Evolutionary conservation across 495 filamentous ascomycete species (phyloP), one percentile per base, ranked within the genome.

Genomic region (Aspergillus sclerotioniger): DNA sequence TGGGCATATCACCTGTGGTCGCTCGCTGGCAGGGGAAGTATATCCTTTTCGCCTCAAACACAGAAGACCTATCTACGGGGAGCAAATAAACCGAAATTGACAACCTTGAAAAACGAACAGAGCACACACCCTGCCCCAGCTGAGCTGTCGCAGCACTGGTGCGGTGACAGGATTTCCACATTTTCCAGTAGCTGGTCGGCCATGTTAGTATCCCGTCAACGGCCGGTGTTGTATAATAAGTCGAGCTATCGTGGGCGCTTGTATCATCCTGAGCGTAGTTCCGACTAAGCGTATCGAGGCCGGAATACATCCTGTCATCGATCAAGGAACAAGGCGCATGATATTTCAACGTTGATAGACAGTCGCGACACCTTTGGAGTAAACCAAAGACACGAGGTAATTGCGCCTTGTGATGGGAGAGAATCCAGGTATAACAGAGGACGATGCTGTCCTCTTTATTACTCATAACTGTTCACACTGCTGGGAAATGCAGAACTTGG

Each of bases 21-120:
- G 33, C 49, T 28, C 31, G 51, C 37, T 33, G 46, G 53, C 21
- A 25, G 32, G 41, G 51, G 20, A 37, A 45, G 35, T 37, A 19
- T 13, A 33, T 44, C 51, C 47, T 46, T 46, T 54, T 41, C 21
- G 39, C 52, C 56, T 31, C 25, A 35, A 54, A 44, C 56, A 53
- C 52, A 57, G 16, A 25, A 59, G 13, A 51, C 47, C 61, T 54
- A 54, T 63, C 61, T 63, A 63, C 61, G 46, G 49, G 54, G 33
- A 55, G 54, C 57, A 58, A 58, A 62, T 58, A 41, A 28, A 45
- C 49, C 31, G 50, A 32, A 25, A 46, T 32, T 35, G 13, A 50
- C 39, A 45, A 7, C 10, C 25, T 50, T 33, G 43, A 10, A 19
- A 19, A 21, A 46, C n/a, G 25, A 50, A 50, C 28, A 50, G 20